Conservation (phyloP, 495 filamentous ascomycete genomes). For the Penicillium robsamsonii region DNA sequence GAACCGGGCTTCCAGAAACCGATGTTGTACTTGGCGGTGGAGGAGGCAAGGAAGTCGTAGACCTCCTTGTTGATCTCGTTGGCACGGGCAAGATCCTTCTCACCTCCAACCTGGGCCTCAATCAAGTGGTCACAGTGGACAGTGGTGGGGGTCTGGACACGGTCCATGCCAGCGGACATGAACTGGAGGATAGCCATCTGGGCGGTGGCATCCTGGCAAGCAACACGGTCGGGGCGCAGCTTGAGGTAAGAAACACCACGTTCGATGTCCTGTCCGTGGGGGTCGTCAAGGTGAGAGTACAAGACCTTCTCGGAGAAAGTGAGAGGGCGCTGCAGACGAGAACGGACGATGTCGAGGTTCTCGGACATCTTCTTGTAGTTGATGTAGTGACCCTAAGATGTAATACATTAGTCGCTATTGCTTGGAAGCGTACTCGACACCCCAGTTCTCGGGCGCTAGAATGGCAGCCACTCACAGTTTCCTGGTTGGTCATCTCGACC, state of each 20-base stretch:
- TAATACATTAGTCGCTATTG: constrained; percentile 5
- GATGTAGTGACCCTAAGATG: constrained; percentile 66
- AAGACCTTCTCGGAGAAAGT: constrained; percentile 98
- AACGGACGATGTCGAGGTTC: constrained; percentile 88
- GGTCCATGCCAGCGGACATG: constrained; percentile 96
- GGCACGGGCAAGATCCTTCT: constrained; percentile 90
- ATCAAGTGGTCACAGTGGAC: constrained; percentile 99
- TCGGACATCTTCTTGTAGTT: constrained; percentile 95
- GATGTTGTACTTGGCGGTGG: constrained; percentile 99
- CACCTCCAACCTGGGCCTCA: constrained; percentile 92
- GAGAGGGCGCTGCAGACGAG: constrained; percentile 84
- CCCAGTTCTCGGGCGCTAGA: not conserved
- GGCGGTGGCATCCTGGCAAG: constrained; percentile 98
- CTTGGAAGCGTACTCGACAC: not conserved
- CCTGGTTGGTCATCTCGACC: constrained; percentile 78
- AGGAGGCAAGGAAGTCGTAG: constrained; percentile 92
- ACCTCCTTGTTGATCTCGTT: constrained; percentile 98
- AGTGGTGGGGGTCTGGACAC: constrained; percentile 90
- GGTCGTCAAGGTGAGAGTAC: constrained; percentile 98
- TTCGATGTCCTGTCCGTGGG: constrained; percentile 92
- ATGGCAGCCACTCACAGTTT: constrained; percentile 52
- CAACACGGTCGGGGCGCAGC: constrained; percentile 94
- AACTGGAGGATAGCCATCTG: constrained; percentile 99
- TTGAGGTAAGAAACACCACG: constrained; percentile 93
- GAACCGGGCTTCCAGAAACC: constrained; percentile 99